Evolutionary conservation across 2,329 filamentous ascomycete species (phyloP), one percentile per base, ranked within the genome.

Genomic region (Metarhizium sp.): DNA sequence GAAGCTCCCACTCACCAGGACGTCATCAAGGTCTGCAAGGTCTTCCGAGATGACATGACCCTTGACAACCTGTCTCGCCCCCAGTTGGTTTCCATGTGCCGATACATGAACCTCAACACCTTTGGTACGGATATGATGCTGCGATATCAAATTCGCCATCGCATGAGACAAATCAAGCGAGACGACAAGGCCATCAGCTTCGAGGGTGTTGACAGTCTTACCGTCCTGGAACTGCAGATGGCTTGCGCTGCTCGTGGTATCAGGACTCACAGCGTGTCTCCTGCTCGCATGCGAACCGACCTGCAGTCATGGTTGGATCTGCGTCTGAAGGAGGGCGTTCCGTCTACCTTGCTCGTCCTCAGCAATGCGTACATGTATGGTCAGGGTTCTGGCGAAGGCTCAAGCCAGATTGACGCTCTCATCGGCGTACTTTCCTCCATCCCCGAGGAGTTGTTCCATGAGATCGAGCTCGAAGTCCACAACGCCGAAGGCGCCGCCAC

Each of bases 151-250:
- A 85, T 99, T 65, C 90, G 94, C 57, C 92, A 97, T 74, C 89
- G 92, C 59, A 99, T 99, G 94, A 85, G 92, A 64, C 94, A 99
- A 74, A 97, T 97, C 79, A 99, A 99, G 84, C 87, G 92, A 60
- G 94, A 99, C 67, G 94, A 99, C 74, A 86, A 86, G 62, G 91
- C 92, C 60, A 99, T 99, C 68, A 88, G 85, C 69, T 96, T 87
- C 67, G 94, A 99, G 73, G 92, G 94, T 38, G 87, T 99, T 34
- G 91, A 95, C 58, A 92, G 87, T 54, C 81, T 99, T 53, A 95
- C 91, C n/a, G 91, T 97, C 0, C 81, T 86, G 2, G 94, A 99
- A 72, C 80, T 99, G 50, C 94, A 97, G 76, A 88, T 85, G 66
- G 94, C 94, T 2, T 95, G 90, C 69, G 90, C 90, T 47, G 91